Evolutionary conservation across 192 early-diverging fungal genomes (phyloP).

Genomic region (Mortierella claussenii): DNA sequence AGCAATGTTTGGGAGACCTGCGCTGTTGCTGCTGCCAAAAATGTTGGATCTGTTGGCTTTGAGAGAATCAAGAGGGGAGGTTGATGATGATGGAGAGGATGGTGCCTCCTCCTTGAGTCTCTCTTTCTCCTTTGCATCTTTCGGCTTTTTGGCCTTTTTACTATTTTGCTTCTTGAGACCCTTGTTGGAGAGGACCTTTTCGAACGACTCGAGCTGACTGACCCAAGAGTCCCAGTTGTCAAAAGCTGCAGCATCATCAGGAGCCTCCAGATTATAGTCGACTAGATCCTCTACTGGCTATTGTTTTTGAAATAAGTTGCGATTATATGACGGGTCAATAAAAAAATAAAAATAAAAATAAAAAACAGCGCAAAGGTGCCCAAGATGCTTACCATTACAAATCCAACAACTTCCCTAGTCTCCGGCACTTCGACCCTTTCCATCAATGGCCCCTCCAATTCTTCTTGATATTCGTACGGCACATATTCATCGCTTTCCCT

Average conservation of each 20-base stretch:
- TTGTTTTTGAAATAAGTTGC: neutral
- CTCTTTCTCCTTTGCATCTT: constrained; percentile 6
- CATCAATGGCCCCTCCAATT: constrained; percentile 42
- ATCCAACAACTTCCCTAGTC: constrained; percentile 34
- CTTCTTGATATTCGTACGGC: constrained; percentile 49
- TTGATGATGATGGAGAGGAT: neutral
- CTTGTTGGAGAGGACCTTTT: constrained; percentile 42
- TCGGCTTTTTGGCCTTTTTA: constrained; percentile 22
- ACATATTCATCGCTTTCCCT: constrained; percentile 37
- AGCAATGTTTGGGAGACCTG: neutral
- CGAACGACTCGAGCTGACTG: constrained; percentile 47
- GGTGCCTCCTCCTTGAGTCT: neutral
- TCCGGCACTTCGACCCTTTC: constrained; percentile 40
- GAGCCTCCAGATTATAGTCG: constrained; percentile 1
- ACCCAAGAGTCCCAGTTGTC: constrained; percentile 56
- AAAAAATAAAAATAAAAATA: neutral
- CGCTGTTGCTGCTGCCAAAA: constrained; percentile 2
- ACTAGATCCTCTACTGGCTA: constrained; percentile 31
- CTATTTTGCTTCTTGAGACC: constrained; percentile 34
- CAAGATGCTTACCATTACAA: constrained; percentile 28
- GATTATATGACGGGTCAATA: neutral
- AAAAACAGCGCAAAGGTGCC: neutral
- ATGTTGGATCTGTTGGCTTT: constrained; percentile 22
- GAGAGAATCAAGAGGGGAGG: constrained; percentile 15
- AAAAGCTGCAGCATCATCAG: constrained; percentile 12